Evolutionary conservation across 345 rosid genomes (phyloP).

Genomic region (Melaleuca quinquenervia): DNA sequence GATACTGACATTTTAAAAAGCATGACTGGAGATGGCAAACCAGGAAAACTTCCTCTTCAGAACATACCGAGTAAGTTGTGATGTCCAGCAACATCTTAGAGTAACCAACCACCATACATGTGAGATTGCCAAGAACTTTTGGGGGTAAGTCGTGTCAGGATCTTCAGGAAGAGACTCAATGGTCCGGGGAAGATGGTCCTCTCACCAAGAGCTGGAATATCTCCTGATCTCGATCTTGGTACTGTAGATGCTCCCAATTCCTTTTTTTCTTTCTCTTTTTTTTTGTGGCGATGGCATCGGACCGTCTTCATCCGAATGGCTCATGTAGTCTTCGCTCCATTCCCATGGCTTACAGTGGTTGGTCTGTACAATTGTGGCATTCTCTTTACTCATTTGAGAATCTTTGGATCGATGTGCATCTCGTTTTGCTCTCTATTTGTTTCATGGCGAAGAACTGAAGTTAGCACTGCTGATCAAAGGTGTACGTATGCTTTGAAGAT

Average conservation of each 20-base stretch:
- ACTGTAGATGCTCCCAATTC: not conserved
- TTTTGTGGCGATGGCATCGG: not conserved
- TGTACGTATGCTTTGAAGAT: accelerated
- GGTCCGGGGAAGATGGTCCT: not conserved
- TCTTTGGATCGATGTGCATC: not conserved
- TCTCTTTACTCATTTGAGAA: not conserved
- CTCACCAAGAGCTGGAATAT: not conserved
- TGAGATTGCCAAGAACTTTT: not conserved
- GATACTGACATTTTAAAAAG: slow-evolving; percentile 37
- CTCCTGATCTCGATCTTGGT: not conserved
- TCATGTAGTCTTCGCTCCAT: not conserved
- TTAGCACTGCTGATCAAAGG: not conserved
- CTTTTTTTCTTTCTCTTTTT: not conserved
- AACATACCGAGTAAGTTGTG: slow-evolving; percentile 55
- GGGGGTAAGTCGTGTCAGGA: not conserved
- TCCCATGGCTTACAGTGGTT: not conserved
- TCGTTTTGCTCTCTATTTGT: accelerated
- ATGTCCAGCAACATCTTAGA: not conserved
- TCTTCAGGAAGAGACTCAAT: not conserved
- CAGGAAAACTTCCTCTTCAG: slow-evolving; percentile 16
- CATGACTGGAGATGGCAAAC: slow-evolving; percentile 10
- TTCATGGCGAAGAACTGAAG: not conserved
- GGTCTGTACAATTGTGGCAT: not conserved
- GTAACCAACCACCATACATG: not conserved
- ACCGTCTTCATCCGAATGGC: not conserved